phyloP scores from a whole-genome alignment of 768 basidiomycete genomes.

The Paxillus rubicundulus region DNA sequence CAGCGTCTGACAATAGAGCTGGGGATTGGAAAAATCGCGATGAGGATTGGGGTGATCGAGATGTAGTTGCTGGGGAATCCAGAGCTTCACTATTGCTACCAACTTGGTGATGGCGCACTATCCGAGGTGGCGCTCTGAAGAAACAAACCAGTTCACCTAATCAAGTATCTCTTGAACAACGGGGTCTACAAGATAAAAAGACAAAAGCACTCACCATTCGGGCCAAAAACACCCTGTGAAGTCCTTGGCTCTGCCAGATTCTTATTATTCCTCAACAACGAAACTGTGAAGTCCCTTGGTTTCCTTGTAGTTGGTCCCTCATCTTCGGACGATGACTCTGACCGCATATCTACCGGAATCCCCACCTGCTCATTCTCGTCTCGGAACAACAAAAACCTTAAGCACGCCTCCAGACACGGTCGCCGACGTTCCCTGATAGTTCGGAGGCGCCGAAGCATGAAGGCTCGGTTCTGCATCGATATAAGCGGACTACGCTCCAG shows the following conservation, averaged over 20 bases:
- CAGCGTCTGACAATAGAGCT: constrained; percentile 68
- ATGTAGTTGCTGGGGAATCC: constrained; percentile 38
- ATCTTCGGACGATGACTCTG: constrained; percentile 67
- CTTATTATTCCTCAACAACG: constrained; percentile 61
- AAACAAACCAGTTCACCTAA: constrained; percentile 86
- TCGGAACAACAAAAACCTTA: constrained; percentile 75
- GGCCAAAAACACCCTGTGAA: constrained; percentile 86
- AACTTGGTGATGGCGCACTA: constrained; percentile 51
- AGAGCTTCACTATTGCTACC: constrained; percentile 44
- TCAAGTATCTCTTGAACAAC: constrained; percentile 1
- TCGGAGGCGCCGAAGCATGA: constrained; percentile 74
- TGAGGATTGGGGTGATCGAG: constrained; percentile 22
- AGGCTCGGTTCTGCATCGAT: constrained; percentile 70
- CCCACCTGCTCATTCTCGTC: constrained; percentile 54
- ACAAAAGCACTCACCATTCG: constrained; percentile 58
- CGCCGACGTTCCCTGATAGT: constrained; percentile 67
- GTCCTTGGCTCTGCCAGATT: constrained; percentile 83
- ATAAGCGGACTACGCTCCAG: constrained; percentile 83
- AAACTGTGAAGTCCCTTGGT: constrained; percentile 49
- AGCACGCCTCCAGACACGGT: constrained; percentile 82
- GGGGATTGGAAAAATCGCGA: constrained; percentile 56
- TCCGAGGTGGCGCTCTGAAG: constrained; percentile 72
- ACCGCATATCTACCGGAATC: constrained; percentile 42
- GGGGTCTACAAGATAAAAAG: not conserved
- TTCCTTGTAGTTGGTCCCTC: constrained; percentile 41